Evolutionary conservation across 257 asterid genomes (phyloP).

Genomic region (Vinca minor): DNA sequence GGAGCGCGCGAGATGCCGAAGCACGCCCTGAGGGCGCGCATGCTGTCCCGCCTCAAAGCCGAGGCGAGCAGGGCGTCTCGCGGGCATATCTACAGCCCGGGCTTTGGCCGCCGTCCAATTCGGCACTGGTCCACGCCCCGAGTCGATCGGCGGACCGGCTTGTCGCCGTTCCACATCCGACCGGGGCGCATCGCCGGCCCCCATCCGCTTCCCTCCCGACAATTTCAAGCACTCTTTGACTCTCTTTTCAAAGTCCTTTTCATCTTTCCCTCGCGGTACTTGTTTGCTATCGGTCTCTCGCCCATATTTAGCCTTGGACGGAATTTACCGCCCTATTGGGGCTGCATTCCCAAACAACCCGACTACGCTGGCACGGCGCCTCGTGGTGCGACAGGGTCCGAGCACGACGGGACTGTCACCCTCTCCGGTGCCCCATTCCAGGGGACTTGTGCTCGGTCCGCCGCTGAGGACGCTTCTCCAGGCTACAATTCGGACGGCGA

Average conservation of each 20-base stretch:
- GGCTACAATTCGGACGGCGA: not conserved
- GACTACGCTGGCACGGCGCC: conserved; percentile 3
- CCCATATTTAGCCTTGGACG: conserved; percentile 24
- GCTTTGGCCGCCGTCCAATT: too few species aligned
- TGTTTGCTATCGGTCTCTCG: conserved; percentile 22
- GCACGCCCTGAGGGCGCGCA: not conserved
- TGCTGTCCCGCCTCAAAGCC: too few species aligned
- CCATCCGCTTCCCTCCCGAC: conserved; percentile 52
- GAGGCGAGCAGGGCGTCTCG: too few species aligned
- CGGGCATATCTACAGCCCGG: too few species aligned
- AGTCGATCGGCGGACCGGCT: not conserved
- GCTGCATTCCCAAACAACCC: conserved; percentile 18
- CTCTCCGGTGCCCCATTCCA: too few species aligned
- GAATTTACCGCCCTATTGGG: conserved; percentile 16
- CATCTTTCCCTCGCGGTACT: conserved; percentile 18
- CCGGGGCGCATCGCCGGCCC: conserved; percentile 19
- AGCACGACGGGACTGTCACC: conserved; percentile 8
- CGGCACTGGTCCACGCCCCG: too few species aligned
- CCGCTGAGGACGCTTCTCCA: too few species aligned
- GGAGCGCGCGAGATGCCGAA: not conserved
- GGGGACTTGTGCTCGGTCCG: too few species aligned
- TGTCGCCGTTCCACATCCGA: conserved; percentile 17
- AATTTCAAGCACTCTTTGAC: conserved; percentile 37
- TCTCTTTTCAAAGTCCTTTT: conserved; percentile 23
- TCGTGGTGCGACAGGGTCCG: conserved; percentile 10